Evolutionary conservation across 2,329 filamentous ascomycete genomes (phyloP), one percentile per base, ranked within the genome.

Genomic region (Phyllosticta citribraziliensis): DNA sequence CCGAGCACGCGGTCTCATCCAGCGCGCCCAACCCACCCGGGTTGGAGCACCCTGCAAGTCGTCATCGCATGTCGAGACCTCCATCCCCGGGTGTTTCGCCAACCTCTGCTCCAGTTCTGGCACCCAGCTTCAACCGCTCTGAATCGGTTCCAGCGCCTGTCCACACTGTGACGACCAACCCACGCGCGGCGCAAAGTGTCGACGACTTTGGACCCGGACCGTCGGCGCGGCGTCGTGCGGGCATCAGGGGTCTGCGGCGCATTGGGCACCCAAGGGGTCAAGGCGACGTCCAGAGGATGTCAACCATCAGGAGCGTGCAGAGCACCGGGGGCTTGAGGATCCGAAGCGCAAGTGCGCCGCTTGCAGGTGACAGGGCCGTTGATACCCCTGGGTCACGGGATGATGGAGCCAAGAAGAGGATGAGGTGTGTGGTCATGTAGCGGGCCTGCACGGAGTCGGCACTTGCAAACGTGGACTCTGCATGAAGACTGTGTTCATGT

Each of bases 371-470:
- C 33, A 51, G 51, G 22, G 52, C 54, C 11, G n/a, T 52, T 3
- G 57, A 60, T 30, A 12, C 30, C 2, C 30, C 30, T 35, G 24
- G 57, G 54, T 22, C 52, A 35, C 2, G 33, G 53, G 24, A 60
- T 25, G 58, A 53, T 52, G 52, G 33, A 12, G 11, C 5, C 11
- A 55, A 33, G 52, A 35, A 33, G 24, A 55, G 19, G 40, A 12
- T 55, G 35, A 60, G 52, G 22, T 60, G 58, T 24, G 24, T 55
- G 2, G 58, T 60, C n/a, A 60, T 60, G 58, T 60, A 47, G 55
- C 22, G 22, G 22, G 22, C 22, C 22, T 22, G 22, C 22, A 3
- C 22, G 3, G 22, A 22, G 22, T 22, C 22, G 22, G 22, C 22
- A 2, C 22, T 22, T 22, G 22, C 22, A 22, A 22, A 22, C 22